Conservation (phyloP, 208 protist genomes). For the Phytomonas serpens region DNA sequence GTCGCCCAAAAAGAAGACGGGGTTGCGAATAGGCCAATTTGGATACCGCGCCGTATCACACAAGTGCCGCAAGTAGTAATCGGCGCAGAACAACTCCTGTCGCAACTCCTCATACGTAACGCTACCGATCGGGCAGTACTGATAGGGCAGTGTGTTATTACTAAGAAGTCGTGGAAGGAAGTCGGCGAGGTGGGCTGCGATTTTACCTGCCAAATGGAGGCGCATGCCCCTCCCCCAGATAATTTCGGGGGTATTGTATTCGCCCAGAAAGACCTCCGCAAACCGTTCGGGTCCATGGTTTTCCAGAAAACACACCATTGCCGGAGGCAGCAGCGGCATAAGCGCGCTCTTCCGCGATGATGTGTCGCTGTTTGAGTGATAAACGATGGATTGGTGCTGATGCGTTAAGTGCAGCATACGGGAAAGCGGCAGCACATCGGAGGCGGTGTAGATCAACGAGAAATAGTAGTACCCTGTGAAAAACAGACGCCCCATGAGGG, state of each 20-base stretch:
- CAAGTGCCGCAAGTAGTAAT: conserved; percentile 93
- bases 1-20: conserved; percentile 78
- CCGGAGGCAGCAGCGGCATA: conserved; percentile 79
- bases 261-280: conserved; percentile 86
- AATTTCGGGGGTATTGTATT: conserved; percentile 92
- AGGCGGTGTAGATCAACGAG: conserved; percentile 91
- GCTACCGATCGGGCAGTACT: conserved; percentile 90
- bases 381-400: conserved; percentile 73
- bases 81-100: conserved; percentile 91
- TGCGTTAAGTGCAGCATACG: conserved; percentile 79
- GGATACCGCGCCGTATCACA: conserved; percentile 87
- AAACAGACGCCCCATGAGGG: conserved; percentile 72
- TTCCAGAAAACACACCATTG: conserved; percentile 91
- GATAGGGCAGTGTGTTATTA: conserved; percentile 84
- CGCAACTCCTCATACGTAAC: conserved; percentile 84
- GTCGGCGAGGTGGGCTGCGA: conserved; percentile 88
- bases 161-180: conserved; percentile 89
- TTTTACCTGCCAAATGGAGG: conserved; percentile 77
- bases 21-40: conserved; percentile 89
- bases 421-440: conserved; percentile 88
- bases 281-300: conserved; percentile 90
- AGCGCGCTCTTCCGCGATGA: conserved; percentile 64
- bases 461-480: conserved; percentile 94
- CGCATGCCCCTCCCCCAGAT: conserved; percentile 94
- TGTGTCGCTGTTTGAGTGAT: conserved; percentile 53